Evolutionary conservation across 805 yeast genomes (phyloP), one percentile per base, ranked within the genome.

Genomic region (Ogataea nitratoaversa): DNA sequence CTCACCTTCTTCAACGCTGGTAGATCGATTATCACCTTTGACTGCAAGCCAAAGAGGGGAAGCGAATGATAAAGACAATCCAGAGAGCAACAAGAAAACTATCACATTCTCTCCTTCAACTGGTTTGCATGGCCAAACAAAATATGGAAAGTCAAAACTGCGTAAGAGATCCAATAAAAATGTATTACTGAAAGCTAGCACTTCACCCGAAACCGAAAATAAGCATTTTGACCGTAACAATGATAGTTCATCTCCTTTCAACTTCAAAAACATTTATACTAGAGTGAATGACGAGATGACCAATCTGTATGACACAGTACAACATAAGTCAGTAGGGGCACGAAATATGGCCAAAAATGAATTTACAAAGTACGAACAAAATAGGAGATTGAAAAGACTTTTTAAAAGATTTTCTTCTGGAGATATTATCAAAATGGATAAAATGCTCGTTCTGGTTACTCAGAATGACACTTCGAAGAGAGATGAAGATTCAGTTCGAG

Each of bases 351-450:
- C 50, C 22, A 30, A 46, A 27, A 34, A 23, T 17, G 53, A 53
- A 29, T 43, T 47, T 11, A 37, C 40, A 12, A 47, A 44, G 20
- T 34, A 45, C 12, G 57, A 53, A 43, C 54, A 47, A 41, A 48
- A 43, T 37, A 40, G 48, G 28, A 45, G 48, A 27, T 42, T 57
- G 30, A 50, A 50, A 40, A 51, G 48, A 38, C 36, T 67, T 40
- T 59, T 69, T 32, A 54, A 55, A 20, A 52, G 50, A 11, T 71
- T 66, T 43, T 47, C 63, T 14, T 65, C 63, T 1, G 95, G 95
- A 3, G 82, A 82, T 38, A 71, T 86, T 12, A 65, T 89, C 4
- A 74, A 78, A 43, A 62, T 74, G 46, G 90, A 84, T 42, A 78
- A 74, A 52, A 78, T 85, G 78, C 64, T 90, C 16, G 86, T 86